Evolutionary conservation across 345 rosid species (phyloP).

Genomic region (Mangifera indica): DNA sequence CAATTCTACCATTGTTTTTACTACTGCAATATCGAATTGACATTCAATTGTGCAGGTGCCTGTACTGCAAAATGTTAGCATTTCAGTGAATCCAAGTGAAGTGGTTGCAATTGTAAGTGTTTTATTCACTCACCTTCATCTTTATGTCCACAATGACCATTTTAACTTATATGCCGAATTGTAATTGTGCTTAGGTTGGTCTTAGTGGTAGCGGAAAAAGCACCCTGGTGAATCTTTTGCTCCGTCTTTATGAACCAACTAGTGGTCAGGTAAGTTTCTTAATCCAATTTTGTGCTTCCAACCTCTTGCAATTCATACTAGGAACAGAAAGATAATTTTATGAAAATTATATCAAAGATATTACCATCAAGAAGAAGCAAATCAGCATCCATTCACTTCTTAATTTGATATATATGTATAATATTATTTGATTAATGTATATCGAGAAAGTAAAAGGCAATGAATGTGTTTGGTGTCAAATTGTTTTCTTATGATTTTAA

Average conservation of each 20-base stretch:
- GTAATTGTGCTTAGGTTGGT: slow-evolving; percentile 65
- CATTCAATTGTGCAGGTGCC: slow-evolving; percentile 49
- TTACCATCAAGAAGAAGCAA: neutral
- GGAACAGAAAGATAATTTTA: neutral
- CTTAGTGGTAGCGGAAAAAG: slow-evolving; percentile 99
- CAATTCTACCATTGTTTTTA: neutral
- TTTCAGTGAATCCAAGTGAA: slow-evolving; percentile 75
- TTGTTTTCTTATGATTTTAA: neutral
- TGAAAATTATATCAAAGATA: neutral
- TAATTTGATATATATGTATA: neutral
- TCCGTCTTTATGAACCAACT: slow-evolving; percentile 85
- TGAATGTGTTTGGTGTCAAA: neutral
- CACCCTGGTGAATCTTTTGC: slow-evolving; percentile 84
- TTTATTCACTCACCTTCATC: slow-evolving; percentile 8
- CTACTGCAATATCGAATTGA: neutral
- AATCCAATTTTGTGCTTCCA: neutral
- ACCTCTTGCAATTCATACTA: neutral
- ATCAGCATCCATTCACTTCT: neutral
- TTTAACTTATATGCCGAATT: slow-evolving; percentile 13
- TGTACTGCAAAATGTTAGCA: slow-evolving; percentile 60
- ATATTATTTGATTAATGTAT: neutral
- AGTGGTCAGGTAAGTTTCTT: slow-evolving; percentile 64
- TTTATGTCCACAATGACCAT: slow-evolving; percentile 13
- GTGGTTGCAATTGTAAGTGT: slow-evolving; percentile 77
- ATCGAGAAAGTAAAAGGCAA: neutral